Conservation (phyloP, 345 rosid genomes). For the Tarenaya hassleriana region DNA sequence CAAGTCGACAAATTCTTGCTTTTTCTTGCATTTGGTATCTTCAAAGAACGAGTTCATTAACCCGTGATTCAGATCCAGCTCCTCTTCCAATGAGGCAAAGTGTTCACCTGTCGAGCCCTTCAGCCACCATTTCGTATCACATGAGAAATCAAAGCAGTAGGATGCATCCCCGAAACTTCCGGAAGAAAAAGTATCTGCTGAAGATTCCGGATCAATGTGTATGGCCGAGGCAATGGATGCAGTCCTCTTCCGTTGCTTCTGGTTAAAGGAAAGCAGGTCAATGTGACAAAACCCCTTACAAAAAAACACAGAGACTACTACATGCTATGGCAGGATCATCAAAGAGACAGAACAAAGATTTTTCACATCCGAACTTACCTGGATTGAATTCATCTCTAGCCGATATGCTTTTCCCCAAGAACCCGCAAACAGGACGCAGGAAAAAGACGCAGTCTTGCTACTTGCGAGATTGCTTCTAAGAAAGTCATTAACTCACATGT, state of each 20-base stretch:
- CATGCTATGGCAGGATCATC: background rate
- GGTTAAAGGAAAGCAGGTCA: no score
- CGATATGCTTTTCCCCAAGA: background rate
- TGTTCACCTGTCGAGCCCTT: conserved; percentile 35
- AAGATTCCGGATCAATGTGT: conserved; percentile 42
- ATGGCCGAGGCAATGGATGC: conserved; percentile 32
- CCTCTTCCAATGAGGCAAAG: conserved; percentile 28
- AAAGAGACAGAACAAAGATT: background rate
- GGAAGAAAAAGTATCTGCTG: conserved; percentile 35
- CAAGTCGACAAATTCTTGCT: conserved; percentile 39
- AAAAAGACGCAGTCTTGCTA: conserved; percentile 1
- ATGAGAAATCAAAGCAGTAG: conserved; percentile 41
- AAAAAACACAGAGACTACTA: no score
- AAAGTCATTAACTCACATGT: conserved; percentile 15
- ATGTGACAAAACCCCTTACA: no score
- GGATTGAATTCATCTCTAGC: background rate
- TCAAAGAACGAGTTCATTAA: conserved; percentile 17
- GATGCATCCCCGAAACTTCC: conserved; percentile 45
- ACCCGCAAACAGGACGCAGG: background rate
- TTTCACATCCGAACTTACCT: no score
- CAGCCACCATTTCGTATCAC: conserved; percentile 94
- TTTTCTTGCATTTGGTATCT: conserved; percentile 28
- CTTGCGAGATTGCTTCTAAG: conserved; percentile 27
- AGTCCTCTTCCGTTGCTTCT: background rate
- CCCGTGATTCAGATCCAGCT: conserved; percentile 35